Conservation (phyloP, 352 stramenopile species). For the Phytophthora sp. region DNA sequence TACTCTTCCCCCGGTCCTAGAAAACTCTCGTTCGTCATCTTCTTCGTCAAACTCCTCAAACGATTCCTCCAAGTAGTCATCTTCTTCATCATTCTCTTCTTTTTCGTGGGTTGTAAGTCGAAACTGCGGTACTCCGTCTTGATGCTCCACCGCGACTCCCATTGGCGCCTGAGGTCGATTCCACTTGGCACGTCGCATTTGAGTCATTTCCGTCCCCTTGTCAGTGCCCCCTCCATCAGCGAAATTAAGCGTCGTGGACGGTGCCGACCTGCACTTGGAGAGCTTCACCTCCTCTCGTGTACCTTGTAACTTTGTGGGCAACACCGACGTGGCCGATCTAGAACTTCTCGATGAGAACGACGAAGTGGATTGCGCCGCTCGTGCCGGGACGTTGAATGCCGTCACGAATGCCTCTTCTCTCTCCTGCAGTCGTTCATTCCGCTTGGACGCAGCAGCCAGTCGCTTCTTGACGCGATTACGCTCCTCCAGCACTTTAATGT, state of each 20-base stretch:
- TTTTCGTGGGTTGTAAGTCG: conserved; percentile 35
- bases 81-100: conserved; percentile 44
- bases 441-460: conserved; percentile 63
- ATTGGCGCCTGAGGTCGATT: conserved; percentile 50
- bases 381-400: conserved; percentile 71
- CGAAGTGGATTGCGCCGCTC: conserved; percentile 9
- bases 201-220: conserved; percentile 17
- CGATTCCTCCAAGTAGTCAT: conserved; percentile 81
- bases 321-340: conserved; percentile 49
- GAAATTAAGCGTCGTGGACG: conserved; percentile 47
- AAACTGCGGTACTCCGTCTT: conserved; percentile 43
- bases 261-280: conserved; percentile 48
- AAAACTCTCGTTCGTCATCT: conserved; percentile 14
- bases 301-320: conserved; percentile 39
- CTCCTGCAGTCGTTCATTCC: conserved; percentile 59
- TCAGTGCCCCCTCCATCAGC: conserved; percentile 6
- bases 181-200: conserved; percentile 59
- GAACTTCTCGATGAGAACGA: conserved; percentile 41
- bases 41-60: conserved; percentile 86
- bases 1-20: too few species aligned
- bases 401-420: conserved; percentile 81
- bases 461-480: conserved; percentile 85
- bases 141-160: conserved; percentile 45
- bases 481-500: conserved; percentile 87
- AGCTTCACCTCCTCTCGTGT: conserved; percentile 28